Evolutionary conservation across 768 basidiomycete genomes (phyloP), one percentile per base, ranked within the genome.

Genomic region (Boletus rex-veris): DNA sequence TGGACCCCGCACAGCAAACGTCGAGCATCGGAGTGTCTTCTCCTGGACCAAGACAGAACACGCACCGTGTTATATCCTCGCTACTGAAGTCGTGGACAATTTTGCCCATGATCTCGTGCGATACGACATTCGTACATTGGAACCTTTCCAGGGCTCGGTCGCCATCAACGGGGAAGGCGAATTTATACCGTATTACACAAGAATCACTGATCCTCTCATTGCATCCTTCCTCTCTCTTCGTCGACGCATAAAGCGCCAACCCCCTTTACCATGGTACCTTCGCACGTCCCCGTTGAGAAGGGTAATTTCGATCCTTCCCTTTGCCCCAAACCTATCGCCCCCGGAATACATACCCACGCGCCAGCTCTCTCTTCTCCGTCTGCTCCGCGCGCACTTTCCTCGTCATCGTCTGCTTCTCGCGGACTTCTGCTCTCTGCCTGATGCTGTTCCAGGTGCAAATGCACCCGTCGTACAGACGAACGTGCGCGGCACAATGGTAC

Each of bases 51-150:
- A 70, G 31, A 81, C 74, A 51, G 90, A 92, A 57, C 76, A 83
- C 1, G 83, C 92, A 4, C 90, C 92, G 37, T 98, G 96, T 71
- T 98, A 88, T 69, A 86, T 99, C 63, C 69, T 99, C 21, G 95
- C 93, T 3, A 82, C 98, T 77, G 97, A 99, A 75, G 97, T 99
- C 33, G 81, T 97, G 88, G 96, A 98, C 72, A 99, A 99, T 70
- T 96, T 98, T 62, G 88, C 93, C 1, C 96, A 98, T 66, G 97
- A 99, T 65, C 79, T 96, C 62, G 80, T 99, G 39, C 89, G 96
- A 33, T 98, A 98, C 64, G 88, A 95, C 65, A 73, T 89, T 42
- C 74, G 78, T 26, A 90, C 89, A 3, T 76, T 92, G 54, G 75
- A 85, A 61, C 94, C 97, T 0, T 83, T 88, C 45, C 95, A 99